phyloP scores from a whole-genome alignment of 2,329 filamentous ascomycete genomes.

The Mariannaea sp. region DNA sequence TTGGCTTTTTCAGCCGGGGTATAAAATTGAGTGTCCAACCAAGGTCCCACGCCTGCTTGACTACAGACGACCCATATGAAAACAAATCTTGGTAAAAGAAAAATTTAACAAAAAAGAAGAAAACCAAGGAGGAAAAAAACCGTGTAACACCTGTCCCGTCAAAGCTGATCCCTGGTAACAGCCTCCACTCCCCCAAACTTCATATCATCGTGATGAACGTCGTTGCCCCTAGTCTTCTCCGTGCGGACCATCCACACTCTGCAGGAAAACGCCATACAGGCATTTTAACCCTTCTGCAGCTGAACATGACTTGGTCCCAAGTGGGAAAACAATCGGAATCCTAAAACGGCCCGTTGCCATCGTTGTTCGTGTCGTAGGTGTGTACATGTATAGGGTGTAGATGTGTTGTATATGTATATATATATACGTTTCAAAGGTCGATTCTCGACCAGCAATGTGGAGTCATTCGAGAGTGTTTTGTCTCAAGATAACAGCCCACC shows the following conservation, averaged over 20 bases:
- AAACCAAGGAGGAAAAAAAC: no score
- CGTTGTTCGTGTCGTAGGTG: constrained; percentile 25
- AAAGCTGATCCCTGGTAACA: background rate
- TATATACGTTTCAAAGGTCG: constrained; percentile 20
- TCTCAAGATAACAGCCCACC: constrained; percentile 47
- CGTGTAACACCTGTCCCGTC: background rate
- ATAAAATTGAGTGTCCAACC: constrained; percentile 33
- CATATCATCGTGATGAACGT: constrained; percentile 12
- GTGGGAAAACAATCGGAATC: constrained; percentile 2
- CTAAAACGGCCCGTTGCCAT: constrained; percentile 21
- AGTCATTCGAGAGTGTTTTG: background rate
- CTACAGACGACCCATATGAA: constrained; percentile 16
- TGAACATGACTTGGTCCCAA: constrained; percentile 7
- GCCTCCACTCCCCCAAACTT: background rate
- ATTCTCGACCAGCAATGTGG: background rate
- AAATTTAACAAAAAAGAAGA: no score
- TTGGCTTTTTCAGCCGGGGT: constrained; percentile 39
- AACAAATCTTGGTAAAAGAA: constrained; percentile 13
- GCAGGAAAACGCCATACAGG: constrained; percentile 22
- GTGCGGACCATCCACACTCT: constrained; percentile 11
- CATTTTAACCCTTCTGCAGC: constrained; percentile 23
- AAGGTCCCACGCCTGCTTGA: constrained; percentile 24
- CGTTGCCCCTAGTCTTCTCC: background rate
- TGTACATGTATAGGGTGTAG: constrained; percentile 13
- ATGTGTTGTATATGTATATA: background rate